phyloP scores from a whole-genome alignment of 768 basidiomycete species.

The Sarcomyxa edulis region DNA sequence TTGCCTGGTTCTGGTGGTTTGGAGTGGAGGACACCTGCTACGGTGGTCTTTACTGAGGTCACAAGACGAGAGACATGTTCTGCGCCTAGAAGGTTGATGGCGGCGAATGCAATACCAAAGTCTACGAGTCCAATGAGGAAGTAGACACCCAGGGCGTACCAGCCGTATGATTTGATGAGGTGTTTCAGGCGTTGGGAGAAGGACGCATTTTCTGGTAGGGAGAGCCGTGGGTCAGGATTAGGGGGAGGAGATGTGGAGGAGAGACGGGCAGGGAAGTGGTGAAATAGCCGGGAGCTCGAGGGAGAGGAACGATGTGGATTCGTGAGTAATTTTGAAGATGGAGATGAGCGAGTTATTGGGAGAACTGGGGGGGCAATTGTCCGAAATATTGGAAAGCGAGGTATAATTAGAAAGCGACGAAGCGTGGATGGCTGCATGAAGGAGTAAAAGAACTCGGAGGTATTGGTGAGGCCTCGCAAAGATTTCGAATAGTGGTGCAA shows the following conservation, averaged over 20 bases:
- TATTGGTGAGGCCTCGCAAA: too few species aligned
- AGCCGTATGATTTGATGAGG: slow-evolving; percentile 89
- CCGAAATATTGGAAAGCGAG: slow-evolving; percentile 41
- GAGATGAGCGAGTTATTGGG: slow-evolving; percentile 21
- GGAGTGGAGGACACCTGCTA: slow-evolving; percentile 39
- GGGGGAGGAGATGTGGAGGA: slow-evolving; percentile 25
- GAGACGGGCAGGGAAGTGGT: slow-evolving; percentile 42
- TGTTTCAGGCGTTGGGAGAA: slow-evolving; percentile 71
- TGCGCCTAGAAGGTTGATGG: slow-evolving; percentile 83
- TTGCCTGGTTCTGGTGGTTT: slow-evolving; percentile 61
- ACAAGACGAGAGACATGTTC: slow-evolving; percentile 80
- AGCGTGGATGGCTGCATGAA: slow-evolving; percentile 27
- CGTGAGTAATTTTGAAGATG: slow-evolving; percentile 14
- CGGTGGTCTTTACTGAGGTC: slow-evolving; percentile 45
- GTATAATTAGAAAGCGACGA: slow-evolving; percentile 33
- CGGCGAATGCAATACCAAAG: slow-evolving; percentile 78
- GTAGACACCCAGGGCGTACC: slow-evolving; percentile 95
- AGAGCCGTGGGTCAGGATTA: slow-evolving; percentile 5
- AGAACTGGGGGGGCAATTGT: slow-evolving; percentile 44
- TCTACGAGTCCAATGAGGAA: slow-evolving; percentile 67
- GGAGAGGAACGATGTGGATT: slow-evolving; percentile 21
- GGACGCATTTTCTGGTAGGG: slow-evolving; percentile 31
- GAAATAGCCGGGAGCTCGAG: slow-evolving; percentile 40
- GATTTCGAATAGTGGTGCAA: too few species aligned
- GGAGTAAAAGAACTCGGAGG: too few species aligned